Base-by-base conservation (phyloP, 331 rosid genomes). In the Rosa hybrid region DNA sequence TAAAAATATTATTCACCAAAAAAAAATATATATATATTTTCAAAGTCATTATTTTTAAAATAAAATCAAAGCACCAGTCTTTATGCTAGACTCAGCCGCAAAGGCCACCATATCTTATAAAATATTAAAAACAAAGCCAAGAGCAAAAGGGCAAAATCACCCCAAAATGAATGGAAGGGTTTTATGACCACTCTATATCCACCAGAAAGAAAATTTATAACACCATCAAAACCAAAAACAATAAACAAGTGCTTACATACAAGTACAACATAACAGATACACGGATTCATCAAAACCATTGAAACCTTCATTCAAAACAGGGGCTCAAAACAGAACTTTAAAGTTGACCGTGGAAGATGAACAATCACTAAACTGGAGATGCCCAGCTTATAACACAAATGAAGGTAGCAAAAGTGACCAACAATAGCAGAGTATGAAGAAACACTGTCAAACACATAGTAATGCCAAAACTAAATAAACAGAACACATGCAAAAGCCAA, bases 71-170 rank as follows among this genome's bases (percentile, higher is more conserved):
- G 23, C 42, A 63, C 41, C 81, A 62, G 23, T 46, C 74, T 82
- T 59, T 51, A 53, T 21, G 30, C 69, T 30, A 39, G 76, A 44
- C 57, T 39, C 78, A 77, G 45, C 76, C 76, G 10, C 16, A 18
- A 64, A 67, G 41, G 68, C 16, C 80, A 62, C 48, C 62, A 39
- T 25, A 72, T 79, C 80, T 69, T 46, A 54, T 50, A 50, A 62
- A 12, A 12, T 44, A 45, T 53, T 41, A 3, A 9, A 72, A 62
- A 62, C 57, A 20, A 51, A 12, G 78, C 57, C 17, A 27, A 18
- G 74, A 27, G 46, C 39, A 12, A 44, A 70, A 71, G 71, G 60
- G 56, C 12, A 4, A 18, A 60, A 23, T 56, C 51, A 74, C 30
- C 60, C 27, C 57, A 59, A 76, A 10, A 23, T 75, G 71, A 60